Conservation (phyloP, 169 alveolate genomes). For the Amoebophrya sp. region DNA sequence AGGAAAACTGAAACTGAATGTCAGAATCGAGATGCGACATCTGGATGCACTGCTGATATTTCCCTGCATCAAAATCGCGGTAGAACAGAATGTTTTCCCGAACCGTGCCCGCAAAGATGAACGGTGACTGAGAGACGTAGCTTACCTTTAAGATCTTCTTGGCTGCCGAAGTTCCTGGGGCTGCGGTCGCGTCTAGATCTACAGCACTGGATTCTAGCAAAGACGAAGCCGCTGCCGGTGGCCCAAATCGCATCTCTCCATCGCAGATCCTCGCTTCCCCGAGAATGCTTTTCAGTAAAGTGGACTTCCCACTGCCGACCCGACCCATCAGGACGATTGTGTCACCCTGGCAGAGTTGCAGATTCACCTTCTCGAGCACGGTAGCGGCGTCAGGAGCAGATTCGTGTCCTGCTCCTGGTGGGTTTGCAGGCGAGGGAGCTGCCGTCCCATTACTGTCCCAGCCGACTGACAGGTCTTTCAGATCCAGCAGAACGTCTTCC, state of each 20-base stretch:
- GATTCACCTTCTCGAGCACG: neutral
- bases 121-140: slow-evolving; percentile 25
- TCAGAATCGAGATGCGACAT: neutral
- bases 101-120: neutral
- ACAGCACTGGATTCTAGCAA: no score
- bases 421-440: no score
- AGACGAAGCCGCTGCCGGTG: no score
- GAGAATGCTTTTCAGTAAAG: neutral
- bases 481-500: no score
- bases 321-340: neutral
- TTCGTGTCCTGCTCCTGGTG: no score
- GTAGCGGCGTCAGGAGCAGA: no score
- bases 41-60: neutral
- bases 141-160: no score
- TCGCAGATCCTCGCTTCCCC: neutral
- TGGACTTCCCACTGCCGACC: slow-evolving; percentile 8
- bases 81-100: slow-evolving; percentile 6
- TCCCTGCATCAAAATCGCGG: neutral
- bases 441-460: no score
- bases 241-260: neutral
- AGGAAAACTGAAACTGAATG: neutral
- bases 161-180: no score
- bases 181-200: no score
- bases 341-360: neutral
- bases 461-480: no score